These are phyloP conservation scores for Hericium coralloides DNA, from an alignment of 768 basidiomycete genomes.

Conservation along the genomic window DNA sequence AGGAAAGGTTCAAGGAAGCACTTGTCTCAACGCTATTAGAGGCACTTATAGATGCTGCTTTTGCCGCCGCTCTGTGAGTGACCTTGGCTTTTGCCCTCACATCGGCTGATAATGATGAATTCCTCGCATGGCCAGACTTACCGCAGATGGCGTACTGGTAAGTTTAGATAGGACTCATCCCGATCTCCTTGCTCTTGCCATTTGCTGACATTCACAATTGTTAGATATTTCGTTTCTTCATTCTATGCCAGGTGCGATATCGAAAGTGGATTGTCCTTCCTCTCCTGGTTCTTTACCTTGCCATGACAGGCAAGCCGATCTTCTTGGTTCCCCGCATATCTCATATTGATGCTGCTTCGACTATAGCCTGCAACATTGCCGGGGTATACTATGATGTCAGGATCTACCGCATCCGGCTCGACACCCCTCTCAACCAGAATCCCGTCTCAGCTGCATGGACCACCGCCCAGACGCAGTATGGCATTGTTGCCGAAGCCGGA, in stretches of 20 bases:
- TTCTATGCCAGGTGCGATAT: not conserved
- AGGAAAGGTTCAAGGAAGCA: not conserved
- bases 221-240: not conserved
- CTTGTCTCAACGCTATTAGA: not conserved
- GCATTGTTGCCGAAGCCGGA: not conserved
- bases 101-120: not conserved
- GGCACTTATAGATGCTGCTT: not conserved
- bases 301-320: no score
- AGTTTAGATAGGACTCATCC: no score
- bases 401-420: not conserved
- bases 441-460: not conserved
- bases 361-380: not conserved
- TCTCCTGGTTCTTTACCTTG: no score
- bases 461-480: not conserved
- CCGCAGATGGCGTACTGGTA: not conserved
- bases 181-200: not conserved
- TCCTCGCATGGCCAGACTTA: not conserved
- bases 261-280: not conserved
- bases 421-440: not conserved
- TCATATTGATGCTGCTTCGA: not conserved
- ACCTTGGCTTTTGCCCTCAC: not conserved
- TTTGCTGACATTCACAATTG: not conserved
- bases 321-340: not conserved
- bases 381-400: not conserved
- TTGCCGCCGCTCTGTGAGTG: not conserved